Evolutionary conservation across 169 alveolate genomes (phyloP), one percentile per base, ranked within the genome.

Genomic region (Cryptosporidium felis): DNA sequence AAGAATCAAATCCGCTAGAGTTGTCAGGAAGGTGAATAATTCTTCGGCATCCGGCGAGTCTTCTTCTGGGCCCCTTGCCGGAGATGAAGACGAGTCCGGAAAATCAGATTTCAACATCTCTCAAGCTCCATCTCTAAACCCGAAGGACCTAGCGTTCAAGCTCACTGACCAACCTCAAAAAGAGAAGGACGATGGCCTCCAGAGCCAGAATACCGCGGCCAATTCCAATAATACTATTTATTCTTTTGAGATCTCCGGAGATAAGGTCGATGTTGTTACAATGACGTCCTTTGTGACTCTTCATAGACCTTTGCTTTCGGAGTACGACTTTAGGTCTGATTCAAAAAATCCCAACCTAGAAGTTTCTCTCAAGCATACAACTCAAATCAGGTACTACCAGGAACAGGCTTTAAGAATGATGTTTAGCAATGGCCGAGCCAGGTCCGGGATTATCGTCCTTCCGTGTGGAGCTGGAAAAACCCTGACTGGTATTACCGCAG

Each of bases 381-480:
- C 97, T 10, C 94, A 96, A 67, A 95, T 97, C 56, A 89, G 99
- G 81, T 94, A 91, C 65, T 93, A 94, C 62, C 95, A 96, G 85
- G 99, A 97, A 88, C 91, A 98, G 79, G 98, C 99, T 26, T 92
- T 97, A 45, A 92, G 98, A 67, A 96, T 96, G 93, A 97, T 98
- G 98, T 97, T 98, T 59, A 95, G 97, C 81, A 97, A 97, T 88
- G 99, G 99, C 3, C 89, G 99, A 30, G 99, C 99, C 8, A 90
- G 99, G 65, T 96, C 99, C 9, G 99, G 99, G 1, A 95, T 98
- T 49, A 97, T 98, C 61, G 99, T 98, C 12, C 91, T 98, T 38
- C 99, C 99, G 1, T 98, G 99, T 92, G 99, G 99, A 12, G 99
- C 99, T 10, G 99, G 99, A 3, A 98, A 98, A 91, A 98, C 99